phyloP scores from a whole-genome alignment of 1,284 basidiomycete genomes.

The Ceratobasidium theobromae region DNA sequence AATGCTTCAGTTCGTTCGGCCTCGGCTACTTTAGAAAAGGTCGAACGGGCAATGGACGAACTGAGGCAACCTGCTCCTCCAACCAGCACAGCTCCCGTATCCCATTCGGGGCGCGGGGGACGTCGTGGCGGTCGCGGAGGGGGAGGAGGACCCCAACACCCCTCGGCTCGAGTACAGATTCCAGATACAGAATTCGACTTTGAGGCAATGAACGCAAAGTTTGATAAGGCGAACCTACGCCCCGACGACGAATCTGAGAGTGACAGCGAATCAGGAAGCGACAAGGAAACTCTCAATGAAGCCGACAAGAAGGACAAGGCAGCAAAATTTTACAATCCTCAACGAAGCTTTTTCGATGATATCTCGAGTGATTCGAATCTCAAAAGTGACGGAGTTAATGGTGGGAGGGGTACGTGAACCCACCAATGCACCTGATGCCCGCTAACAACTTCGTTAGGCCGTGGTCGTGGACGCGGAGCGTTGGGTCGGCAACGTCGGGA shows the following conservation, averaged over 20 bases:
- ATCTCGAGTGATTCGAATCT: constrained; percentile 43
- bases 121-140: constrained; percentile 43
- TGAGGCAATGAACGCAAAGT: constrained; percentile 66
- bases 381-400: constrained; percentile 33
- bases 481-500: constrained; percentile 64
- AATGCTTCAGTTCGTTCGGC: constrained; percentile 60
- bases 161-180: constrained; percentile 43
- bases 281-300: constrained; percentile 31
- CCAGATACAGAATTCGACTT: constrained; percentile 79
- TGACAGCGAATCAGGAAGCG: constrained; percentile 32
- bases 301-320: constrained; percentile 39
- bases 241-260: constrained; percentile 39
- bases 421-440: background rate
- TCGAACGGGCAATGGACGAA: constrained; percentile 77
- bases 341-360: constrained; percentile 76
- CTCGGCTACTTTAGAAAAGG: constrained; percentile 71
- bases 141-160: constrained; percentile 37
- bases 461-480: constrained; percentile 38
- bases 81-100: constrained; percentile 37
- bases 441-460: constrained; percentile 42
- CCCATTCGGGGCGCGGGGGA: constrained; percentile 39
- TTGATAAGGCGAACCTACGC: constrained; percentile 66
- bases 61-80: constrained; percentile 50
- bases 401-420: background rate
- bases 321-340: constrained; percentile 65